Percentiles rank a stretch among this genome's conserved stretches.
Conservation (phyloP, 768 basidiomycete species). For the Kwoniella heveanensis region DNA sequence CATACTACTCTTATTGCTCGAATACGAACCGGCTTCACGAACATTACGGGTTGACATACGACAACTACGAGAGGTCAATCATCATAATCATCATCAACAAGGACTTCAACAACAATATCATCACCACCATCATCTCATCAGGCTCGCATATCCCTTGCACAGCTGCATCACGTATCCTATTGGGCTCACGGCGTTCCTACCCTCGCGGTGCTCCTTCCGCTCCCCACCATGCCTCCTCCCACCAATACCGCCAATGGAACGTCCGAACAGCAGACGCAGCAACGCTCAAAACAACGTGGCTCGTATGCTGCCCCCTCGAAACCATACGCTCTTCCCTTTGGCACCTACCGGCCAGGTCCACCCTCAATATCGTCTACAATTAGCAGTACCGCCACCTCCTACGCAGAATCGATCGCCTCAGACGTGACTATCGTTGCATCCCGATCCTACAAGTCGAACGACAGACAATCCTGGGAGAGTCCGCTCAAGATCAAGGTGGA, state of each 20-base stretch:
- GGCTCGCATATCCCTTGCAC: too few species aligned
- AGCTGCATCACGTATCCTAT: too few species aligned
- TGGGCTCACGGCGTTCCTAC: too few species aligned
- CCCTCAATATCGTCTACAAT: constrained; percentile 8
- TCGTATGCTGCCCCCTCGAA: background rate
- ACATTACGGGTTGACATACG: constrained; percentile 1
- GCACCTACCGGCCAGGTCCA: background rate
- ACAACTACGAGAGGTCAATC: background rate
- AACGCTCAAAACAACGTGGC: background rate
- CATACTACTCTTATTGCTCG: too few species aligned
- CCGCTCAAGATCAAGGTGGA: constrained; percentile 11
- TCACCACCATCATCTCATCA: too few species aligned
- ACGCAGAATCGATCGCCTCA: constrained; percentile 7
- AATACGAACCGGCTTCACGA: background rate
- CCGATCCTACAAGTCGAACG: background rate
- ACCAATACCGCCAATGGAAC: too few species aligned
- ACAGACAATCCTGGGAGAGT: background rate
- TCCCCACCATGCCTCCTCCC: too few species aligned
- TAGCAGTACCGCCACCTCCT: background rate
- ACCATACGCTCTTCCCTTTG: background rate
- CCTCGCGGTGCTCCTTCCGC: too few species aligned
- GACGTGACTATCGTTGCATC: background rate
- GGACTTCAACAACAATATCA: too few species aligned
- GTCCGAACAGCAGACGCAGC: too few species aligned
- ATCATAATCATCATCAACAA: background rate